These are phyloP conservation scores for Iris macrosiphon DNA, from an alignment of 106 monocot species.

Conservation along the genomic window DNA sequence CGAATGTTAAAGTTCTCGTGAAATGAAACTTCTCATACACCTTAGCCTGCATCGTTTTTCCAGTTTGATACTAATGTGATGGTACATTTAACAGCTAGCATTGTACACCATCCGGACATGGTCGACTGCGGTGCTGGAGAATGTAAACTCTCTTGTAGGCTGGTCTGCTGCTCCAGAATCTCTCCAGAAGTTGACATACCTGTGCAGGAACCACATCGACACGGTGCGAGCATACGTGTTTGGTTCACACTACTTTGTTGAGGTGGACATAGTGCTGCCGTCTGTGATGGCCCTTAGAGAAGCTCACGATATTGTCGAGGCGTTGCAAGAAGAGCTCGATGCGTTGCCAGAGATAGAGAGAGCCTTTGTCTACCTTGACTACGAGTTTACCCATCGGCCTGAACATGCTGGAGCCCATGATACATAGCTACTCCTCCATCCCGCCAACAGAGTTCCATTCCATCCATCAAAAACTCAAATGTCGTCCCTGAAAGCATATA, in stretches of 20 bases:
- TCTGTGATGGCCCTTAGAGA: constrained; percentile 67
- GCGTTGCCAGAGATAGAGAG: constrained; percentile 56
- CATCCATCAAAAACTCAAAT: too few relatives aligned
- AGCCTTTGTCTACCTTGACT: constrained; percentile 72
- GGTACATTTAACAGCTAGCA: constrained; percentile 27
- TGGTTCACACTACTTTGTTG: constrained; percentile 87
- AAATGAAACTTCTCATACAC: too few relatives aligned
- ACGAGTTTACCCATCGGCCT: constrained; percentile 63
- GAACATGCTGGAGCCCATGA: constrained; percentile 56
- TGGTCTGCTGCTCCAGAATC: constrained; percentile 48
- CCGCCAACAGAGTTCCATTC: too few relatives aligned
- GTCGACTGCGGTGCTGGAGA: constrained; percentile 52
- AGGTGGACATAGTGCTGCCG: constrained; percentile 90
- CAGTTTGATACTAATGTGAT: not conserved
- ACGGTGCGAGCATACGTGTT: constrained; percentile 85
- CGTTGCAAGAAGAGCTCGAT: constrained; percentile 86
- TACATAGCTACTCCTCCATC: too few relatives aligned
- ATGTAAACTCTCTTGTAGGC: constrained; percentile 51
- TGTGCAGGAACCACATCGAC: constrained; percentile 79
- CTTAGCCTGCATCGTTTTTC: too few relatives aligned
- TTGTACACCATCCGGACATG: constrained; percentile 58
- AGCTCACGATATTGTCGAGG: constrained; percentile 87
- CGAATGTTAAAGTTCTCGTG: too few relatives aligned
- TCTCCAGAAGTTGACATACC: constrained; percentile 52
- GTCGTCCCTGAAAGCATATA: too few relatives aligned